Percentiles rank a stretch among this genome's conserved stretches.
Conservation (phyloP, 352 stramenopile species). For the Nothophytophthora sp. region DNA sequence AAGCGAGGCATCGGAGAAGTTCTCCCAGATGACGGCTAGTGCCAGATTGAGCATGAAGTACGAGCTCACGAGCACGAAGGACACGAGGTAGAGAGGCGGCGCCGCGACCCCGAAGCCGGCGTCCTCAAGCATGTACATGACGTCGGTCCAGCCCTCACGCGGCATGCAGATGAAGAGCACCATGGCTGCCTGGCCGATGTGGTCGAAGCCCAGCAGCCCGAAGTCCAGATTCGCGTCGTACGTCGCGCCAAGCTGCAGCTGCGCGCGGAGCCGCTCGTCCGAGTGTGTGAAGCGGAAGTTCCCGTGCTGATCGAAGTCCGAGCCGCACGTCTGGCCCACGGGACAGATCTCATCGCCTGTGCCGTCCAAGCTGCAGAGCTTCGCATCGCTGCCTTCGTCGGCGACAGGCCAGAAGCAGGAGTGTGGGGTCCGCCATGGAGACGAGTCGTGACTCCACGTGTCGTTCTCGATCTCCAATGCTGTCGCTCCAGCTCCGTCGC, state of each 20-base stretch:
- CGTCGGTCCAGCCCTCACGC: slow-evolving; percentile 86
- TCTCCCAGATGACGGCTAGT: slow-evolving; percentile 90
- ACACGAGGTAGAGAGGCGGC: slow-evolving; percentile 82
- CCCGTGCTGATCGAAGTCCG: slow-evolving; percentile 55
- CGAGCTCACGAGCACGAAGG: slow-evolving; percentile 84
- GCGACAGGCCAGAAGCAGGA: slow-evolving; percentile 91
- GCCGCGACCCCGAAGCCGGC: slow-evolving; percentile 41
- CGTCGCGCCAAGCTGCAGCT: slow-evolving; percentile 27
- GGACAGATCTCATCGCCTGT: slow-evolving; percentile 31
- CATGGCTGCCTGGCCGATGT: slow-evolving; percentile 78
- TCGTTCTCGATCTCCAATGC: slow-evolving; percentile 17
- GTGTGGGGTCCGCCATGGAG: slow-evolving; percentile 49
- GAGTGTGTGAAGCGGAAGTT: slow-evolving; percentile 71
- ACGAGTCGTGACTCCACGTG: slow-evolving; percentile 47
- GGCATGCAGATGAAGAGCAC: slow-evolving; percentile 92
- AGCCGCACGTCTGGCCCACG: slow-evolving; percentile 48
- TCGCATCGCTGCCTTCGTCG: slow-evolving; percentile 34
- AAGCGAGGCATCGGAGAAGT: slow-evolving; percentile 64
- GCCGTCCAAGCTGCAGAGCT: slow-evolving; percentile 54
- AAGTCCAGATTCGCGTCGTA: slow-evolving; percentile 81
- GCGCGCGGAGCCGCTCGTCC: slow-evolving; percentile 24
- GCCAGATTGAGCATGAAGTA: slow-evolving; percentile 92
- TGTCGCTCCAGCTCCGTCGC: slow-evolving; percentile 5
- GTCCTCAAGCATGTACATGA: slow-evolving; percentile 70
- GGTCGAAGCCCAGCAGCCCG: slow-evolving; percentile 88